Evolutionary conservation across 129 eudicot genomes (phyloP).

Genomic region (Pittosporum tobira): DNA sequence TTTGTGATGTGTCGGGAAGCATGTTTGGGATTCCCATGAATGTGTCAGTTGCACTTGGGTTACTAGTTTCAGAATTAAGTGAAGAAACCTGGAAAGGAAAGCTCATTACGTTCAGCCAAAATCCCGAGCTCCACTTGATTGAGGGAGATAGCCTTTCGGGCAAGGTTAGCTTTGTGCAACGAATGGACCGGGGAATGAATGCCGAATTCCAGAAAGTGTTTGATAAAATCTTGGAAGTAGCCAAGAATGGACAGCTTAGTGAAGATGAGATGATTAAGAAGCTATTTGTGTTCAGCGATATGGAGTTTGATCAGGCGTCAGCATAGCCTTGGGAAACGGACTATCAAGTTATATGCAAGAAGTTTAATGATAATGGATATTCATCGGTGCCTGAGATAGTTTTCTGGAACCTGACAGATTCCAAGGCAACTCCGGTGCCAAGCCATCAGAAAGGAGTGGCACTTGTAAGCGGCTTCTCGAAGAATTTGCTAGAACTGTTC

Average conservation of each 20-base stretch:
- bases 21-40: background rate
- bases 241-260: too few species aligned
- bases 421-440: background rate
- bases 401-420: background rate
- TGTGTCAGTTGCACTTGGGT: background rate
- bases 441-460: slow-evolving; percentile 3
- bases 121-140: slow-evolving; percentile 1
- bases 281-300: slow-evolving; percentile 3
- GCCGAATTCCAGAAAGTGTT: too few species aligned
- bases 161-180: too few species aligned
- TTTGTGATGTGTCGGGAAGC: background rate
- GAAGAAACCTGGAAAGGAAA: too few species aligned
- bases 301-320: slow-evolving; percentile 3
- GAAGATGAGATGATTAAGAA: background rate
- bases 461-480: background rate
- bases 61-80: too few species aligned
- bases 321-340: background rate
- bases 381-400: background rate
- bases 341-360: background rate
- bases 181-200: too few species aligned
- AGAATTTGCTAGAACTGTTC: background rate
- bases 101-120: background rate
- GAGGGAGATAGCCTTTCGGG: too few species aligned
- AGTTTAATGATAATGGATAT: background rate
- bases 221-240: too few species aligned